phyloP scores from a whole-genome alignment of 106 monocot species.

The Dendrobium chrysotoxum region DNA sequence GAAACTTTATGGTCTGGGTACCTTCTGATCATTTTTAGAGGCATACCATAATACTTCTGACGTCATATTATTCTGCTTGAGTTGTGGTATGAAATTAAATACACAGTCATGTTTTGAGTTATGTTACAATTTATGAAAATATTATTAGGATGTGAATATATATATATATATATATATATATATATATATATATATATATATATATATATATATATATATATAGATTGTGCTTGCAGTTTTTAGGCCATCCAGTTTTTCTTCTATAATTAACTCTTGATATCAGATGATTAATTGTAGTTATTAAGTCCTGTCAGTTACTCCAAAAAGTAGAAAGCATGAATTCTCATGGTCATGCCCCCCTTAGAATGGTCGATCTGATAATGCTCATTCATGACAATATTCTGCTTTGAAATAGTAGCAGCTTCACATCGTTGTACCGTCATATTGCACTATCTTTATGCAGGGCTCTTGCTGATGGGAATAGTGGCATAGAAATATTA shows the following conservation, averaged over 20 bases:
- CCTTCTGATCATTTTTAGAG: background rate
- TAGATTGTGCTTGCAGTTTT: background rate
- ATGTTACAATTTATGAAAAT: background rate
- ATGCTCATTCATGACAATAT: background rate
- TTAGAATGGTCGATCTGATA: background rate
- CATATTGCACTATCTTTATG: background rate
- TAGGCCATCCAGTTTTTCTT: background rate
- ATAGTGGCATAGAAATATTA: constrained; percentile 47
- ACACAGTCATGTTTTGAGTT: background rate
- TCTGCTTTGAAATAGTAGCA: background rate
- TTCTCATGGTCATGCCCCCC: background rate
- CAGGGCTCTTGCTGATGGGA: constrained; percentile 39
- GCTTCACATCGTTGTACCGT: background rate
- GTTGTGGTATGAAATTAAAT: background rate
- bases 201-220: too few relatives aligned
- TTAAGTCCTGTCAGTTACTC: background rate
- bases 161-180: too few relatives aligned
- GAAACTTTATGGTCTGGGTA: background rate
- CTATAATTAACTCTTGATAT: background rate
- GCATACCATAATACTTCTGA: too few relatives aligned
- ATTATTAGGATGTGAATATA: background rate
- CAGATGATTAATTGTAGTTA: background rate
- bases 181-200: too few relatives aligned
- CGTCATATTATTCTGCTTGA: background rate
- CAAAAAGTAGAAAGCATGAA: background rate